Evolutionary conservation across 768 basidiomycete species (phyloP), one percentile per base, ranked within the genome.

Genomic region (Auriscalpium orientale): DNA sequence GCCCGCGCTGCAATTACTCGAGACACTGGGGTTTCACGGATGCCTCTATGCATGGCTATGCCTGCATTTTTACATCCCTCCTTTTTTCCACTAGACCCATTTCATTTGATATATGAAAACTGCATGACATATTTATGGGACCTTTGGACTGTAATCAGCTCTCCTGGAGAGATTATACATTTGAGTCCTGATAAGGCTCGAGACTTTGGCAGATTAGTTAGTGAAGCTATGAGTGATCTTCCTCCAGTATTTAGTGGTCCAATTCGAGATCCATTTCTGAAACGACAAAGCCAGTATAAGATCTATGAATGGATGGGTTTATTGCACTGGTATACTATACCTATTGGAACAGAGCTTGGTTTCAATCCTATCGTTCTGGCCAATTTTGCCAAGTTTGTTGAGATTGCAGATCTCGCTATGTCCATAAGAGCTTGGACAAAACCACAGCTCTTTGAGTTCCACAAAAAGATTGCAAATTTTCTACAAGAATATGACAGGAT

Each of bases 311-410:
- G 38, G 38, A 40, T 40, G 38, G 38, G 38, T 9, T 40, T 40
- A 40, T 16, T 40, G 9, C 38, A 40, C 38, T 40, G 38, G 38
- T 40, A 40, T 16, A 40, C 16, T 40, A 40, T 40, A 40, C 38
- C 38, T 9, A 40, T 40, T 40, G 38, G 38, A 9, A 40, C 16
- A 40, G 38, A 40, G 38, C 38, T 40, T 9, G 38, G 38, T 40
- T 40, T 40, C 33, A 21, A 50, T 8, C 13, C 46, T 36, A 46
- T 38, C 21, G 68, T 70, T 8, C 37, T 52, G 18, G 15, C 9
- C 21, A 52, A 52, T 22, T 52, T 43, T 44, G 9, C 43, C 1
- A 28, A 43, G n/a, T 53, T 53, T 53, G 52, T 53, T 10, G 16
- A 43, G 8, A 18, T 34, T 10, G n/a, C 45, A 28, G 52, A 53